Percentiles rank a stretch among this genome's conserved stretches.
phyloP scores from a whole-genome alignment of 768 basidiomycete genomes.

The Botryobasidium botryosum region DNA sequence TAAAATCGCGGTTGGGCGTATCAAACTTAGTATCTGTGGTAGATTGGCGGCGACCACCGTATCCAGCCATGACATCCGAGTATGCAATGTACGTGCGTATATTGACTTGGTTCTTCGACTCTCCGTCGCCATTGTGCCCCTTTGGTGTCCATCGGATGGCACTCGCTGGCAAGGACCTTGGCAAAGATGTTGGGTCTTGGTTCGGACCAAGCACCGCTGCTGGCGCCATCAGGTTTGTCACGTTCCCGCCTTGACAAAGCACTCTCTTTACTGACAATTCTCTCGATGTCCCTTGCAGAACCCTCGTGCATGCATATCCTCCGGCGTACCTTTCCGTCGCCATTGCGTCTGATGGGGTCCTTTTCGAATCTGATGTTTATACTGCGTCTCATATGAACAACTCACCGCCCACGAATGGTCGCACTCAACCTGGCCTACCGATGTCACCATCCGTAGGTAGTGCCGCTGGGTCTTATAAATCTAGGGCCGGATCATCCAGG shows the following conservation, averaged over 20 bases:
- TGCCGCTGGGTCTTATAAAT: no score
- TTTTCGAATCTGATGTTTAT: constrained; percentile 78
- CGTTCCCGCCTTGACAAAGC: background rate
- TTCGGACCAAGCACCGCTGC: constrained; percentile 97
- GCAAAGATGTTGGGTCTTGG: constrained; percentile 94
- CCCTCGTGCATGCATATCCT: constrained; percentile 62
- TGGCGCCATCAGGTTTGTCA: constrained; percentile 71
- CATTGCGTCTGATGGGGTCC: constrained; percentile 62
- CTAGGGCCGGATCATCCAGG: background rate
- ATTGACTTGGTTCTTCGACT: constrained; percentile 89
- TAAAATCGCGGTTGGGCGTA: background rate
- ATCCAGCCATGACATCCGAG: constrained; percentile 37
- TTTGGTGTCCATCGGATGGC: constrained; percentile 97
- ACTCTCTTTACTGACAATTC: background rate
- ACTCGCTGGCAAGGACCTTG: constrained; percentile 81
- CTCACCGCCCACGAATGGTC: background rate
- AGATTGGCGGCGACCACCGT: constrained; percentile 77
- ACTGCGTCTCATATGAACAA: constrained; percentile 36
- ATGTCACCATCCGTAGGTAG: constrained; percentile 8
- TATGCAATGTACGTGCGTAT: constrained; percentile 85
- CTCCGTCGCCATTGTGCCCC: constrained; percentile 64
- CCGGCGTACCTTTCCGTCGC: constrained; percentile 67
- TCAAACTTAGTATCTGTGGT: background rate
- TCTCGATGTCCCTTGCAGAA: constrained; percentile 24
- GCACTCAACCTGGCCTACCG: no score